phyloP scores from a whole-genome alignment of 75 land plant species.

The Pinus taeda region DNA sequence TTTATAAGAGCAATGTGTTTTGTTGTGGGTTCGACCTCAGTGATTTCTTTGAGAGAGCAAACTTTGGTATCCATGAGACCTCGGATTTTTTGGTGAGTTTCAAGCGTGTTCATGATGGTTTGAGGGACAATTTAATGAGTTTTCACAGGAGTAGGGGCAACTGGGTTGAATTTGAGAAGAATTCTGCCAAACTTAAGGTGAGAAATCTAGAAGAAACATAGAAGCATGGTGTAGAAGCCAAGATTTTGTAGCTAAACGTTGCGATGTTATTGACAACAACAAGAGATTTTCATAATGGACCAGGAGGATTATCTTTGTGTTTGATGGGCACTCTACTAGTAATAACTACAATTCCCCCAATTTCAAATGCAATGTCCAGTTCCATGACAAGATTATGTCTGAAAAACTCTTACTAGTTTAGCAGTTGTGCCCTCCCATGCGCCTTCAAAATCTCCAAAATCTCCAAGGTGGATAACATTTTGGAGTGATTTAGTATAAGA shows the following conservation, averaged over 20 bases:
- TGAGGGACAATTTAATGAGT: constrained; percentile 5
- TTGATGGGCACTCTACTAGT: neutral
- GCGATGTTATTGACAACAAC: neutral
- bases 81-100: neutral
- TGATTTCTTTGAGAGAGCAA: constrained; percentile 60
- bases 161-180: constrained; percentile 15
- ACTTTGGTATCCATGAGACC: neutral
- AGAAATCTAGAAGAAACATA: neutral
- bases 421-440: constrained; percentile 18
- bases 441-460: constrained; percentile 21
- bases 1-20: constrained; percentile 25
- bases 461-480: constrained; percentile 69
- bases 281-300: constrained; percentile 10
- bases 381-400: constrained; percentile 10
- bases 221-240: constrained; percentile 37
- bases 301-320: constrained; percentile 8
- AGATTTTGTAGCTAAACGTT: constrained; percentile 24
- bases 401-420: too few relatives aligned
- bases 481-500: constrained; percentile 77
- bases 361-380: neutral
- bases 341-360: neutral
- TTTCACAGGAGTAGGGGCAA: constrained; percentile 7
- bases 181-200: neutral
- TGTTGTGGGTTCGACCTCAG: constrained; percentile 41
- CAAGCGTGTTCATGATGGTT: neutral